Evolutionary conservation across 129 eudicot genomes (phyloP).

Genomic region (Gnaphalium uliginosum): DNA sequence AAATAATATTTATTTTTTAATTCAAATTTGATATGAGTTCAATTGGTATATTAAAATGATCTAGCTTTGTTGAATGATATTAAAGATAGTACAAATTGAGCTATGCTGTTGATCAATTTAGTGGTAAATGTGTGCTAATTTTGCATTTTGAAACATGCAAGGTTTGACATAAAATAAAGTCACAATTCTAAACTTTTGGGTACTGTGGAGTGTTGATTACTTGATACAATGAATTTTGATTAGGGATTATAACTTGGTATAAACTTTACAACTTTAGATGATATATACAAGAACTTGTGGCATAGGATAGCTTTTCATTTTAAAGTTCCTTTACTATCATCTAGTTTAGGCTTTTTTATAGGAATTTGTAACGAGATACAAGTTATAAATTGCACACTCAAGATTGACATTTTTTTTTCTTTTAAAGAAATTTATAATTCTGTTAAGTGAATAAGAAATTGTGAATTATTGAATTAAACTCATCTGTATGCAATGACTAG

Average conservation of each 20-base stretch:
- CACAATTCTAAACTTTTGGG: slow-evolving; percentile 4
- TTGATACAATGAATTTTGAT: background rate
- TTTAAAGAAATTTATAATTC: too few species aligned
- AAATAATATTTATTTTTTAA: background rate
- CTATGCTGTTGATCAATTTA: background rate
- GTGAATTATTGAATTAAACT: background rate
- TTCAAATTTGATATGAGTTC: background rate
- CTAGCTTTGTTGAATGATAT: background rate
- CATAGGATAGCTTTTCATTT: background rate
- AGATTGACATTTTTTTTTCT: too few species aligned
- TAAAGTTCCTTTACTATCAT: background rate
- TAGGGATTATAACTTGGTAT: background rate
- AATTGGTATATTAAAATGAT: background rate
- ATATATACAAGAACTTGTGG: background rate
- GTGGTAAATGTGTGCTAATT: background rate
- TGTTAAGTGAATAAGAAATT: background rate
- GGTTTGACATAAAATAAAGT: slow-evolving; percentile 10
- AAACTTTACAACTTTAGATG: background rate
- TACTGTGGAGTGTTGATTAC: background rate
- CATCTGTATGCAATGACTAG: slow-evolving; percentile 32
- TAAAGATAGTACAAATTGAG: background rate
- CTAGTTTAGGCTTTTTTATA: background rate
- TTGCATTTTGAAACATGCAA: slow-evolving; percentile 2
- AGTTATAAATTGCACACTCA: slow-evolving; percentile 1
- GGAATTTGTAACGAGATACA: background rate